Percentiles rank a stretch among this genome's conserved stretches.
Evolutionary conservation across 345 rosid species (phyloP).

Genomic region (Noccaea caerulescens): DNA sequence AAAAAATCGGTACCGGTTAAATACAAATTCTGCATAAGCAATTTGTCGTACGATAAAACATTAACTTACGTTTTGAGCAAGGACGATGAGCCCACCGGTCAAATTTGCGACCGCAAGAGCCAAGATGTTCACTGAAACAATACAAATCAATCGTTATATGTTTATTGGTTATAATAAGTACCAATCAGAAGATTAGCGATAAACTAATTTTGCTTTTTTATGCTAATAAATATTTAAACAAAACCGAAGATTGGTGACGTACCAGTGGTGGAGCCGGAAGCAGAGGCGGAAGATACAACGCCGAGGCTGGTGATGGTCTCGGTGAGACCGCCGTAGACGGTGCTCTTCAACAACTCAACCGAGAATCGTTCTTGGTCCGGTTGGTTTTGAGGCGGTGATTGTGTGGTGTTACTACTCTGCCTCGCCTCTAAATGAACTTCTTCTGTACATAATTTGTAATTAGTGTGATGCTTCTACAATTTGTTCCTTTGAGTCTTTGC

Average conservation of each 20-base stretch:
- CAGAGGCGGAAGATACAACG: slow-evolving; percentile 85
- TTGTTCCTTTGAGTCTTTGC: neutral
- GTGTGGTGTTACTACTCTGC: neutral
- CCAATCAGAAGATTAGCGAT: neutral
- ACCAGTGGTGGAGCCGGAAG: slow-evolving; percentile 75
- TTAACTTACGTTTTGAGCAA: slow-evolving; percentile 59
- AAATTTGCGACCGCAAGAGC: slow-evolving; percentile 83
- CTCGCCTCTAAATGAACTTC: neutral
- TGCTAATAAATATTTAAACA: neutral
- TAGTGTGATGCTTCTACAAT: neutral
- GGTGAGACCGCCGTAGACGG: slow-evolving; percentile 79
- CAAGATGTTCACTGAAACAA: slow-evolving; percentile 70
- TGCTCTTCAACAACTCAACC: slow-evolving; percentile 75
- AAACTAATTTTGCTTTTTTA: neutral
- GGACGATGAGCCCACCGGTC: slow-evolving; percentile 70
- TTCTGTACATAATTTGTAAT: slow-evolving; percentile 13
- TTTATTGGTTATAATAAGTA: neutral
- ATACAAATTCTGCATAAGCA: neutral
- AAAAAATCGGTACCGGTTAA: slow-evolving; percentile 1
- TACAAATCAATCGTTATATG: neutral
- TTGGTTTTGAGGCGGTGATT: slow-evolving; percentile 19
- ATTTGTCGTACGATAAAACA: neutral
- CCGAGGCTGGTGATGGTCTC: slow-evolving; percentile 82
- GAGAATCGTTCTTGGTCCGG: slow-evolving; percentile 24
- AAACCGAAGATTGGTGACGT: slow-evolving; percentile 30